Evolutionary conservation across 176 grass and related monocot genomes (phyloP), one percentile per base, ranked within the genome.

Genomic region (Aegilops bicornis): DNA sequence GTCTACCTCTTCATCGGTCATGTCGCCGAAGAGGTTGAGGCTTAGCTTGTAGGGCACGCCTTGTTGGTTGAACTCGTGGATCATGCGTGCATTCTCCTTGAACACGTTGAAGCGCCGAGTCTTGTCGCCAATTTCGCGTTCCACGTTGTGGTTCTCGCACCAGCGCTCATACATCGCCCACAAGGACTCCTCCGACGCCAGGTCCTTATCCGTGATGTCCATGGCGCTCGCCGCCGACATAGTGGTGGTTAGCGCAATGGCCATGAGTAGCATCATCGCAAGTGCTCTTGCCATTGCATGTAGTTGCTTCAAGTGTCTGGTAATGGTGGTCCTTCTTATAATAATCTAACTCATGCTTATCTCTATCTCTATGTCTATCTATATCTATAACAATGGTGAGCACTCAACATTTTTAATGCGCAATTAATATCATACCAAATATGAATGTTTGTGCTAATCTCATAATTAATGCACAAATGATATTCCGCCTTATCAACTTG

Each of bases 1-100:
- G 10, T 2, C 47, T 48, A 89, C 59, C 84, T 94, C 89, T 30
- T 83, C 77, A 40, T 39, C 83, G 3, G 77, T 86, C 92, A 88
- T 94, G 81, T 94, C 89, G 42, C 63, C 60, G 56, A 94, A 90
- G 59, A 8, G 78, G 66, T 94, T 92, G 54, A 92, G 79, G 19
- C 82, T 64, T 3, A 89, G 84, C 62, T 82, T 89, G 81, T 94
- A 94, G 1, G 87, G 43, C 23, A 48, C 52, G 36, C 83, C 68
- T 30, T 73, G 40, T 11, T 13, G 20, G 76, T 91, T 91, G 75
- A 78, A 84, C 29, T 82, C 80, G 24, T 91, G 69, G 61, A 91
- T 83, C 84, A 47, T 58, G 15, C 24, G 59, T 14, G 77, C 92
- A 64, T 89, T 94, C 63, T 81, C 73, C 60, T 86, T 88, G 82